Evolutionary conservation across 805 yeast species (phyloP), one percentile per base, ranked within the genome.

Genomic region (Pichia nakasei): DNA sequence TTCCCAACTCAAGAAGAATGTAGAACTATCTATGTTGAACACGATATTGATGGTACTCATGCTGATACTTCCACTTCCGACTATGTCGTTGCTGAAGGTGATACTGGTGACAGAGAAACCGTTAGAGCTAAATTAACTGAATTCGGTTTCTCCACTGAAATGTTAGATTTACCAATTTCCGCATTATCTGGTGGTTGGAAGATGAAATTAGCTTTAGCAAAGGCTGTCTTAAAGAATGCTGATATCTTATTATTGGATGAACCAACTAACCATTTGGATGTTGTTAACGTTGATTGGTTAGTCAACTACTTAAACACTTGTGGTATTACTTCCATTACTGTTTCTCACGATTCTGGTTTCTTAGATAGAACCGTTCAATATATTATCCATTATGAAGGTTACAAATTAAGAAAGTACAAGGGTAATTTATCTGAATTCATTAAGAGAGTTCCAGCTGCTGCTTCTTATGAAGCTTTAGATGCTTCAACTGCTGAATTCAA

Each of bases 121-220:
- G 86, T 86, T 58, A 71, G 66, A 56, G 76, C 67, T 54, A 85
- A 88, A 69, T 82, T 93, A 69, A 71, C 69, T 52, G 97, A 88
- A 73, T 91, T 93, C 78, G 80, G 81, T 65, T 93, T 93, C 89
- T 63, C 93, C 60, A 91, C 86, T 48, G 96, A 82, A 66, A 93
- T 91, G 96, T 80, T 84, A 64, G 67, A 64, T 53, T 85, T 84
- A 95, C 95, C 97, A 65, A 91, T 91, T 69, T 80, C 87, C 66
- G 85, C 97, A 54, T 80, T 93, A 61, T 93, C 98, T 66, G 98
- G 98, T 83, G 98, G 98, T 82, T 91, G 98, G 98, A 93, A 93
- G 83, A 91, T 91, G 98, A 93, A 93, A 76, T 82, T 91, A 71
- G 97, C 97, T 68, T 80, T 91, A 65, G 97, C 98, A 61, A 87